Base-by-base conservation (phyloP, 352 stramenopile species). In the Globisporangium heterothallicum region DNA sequence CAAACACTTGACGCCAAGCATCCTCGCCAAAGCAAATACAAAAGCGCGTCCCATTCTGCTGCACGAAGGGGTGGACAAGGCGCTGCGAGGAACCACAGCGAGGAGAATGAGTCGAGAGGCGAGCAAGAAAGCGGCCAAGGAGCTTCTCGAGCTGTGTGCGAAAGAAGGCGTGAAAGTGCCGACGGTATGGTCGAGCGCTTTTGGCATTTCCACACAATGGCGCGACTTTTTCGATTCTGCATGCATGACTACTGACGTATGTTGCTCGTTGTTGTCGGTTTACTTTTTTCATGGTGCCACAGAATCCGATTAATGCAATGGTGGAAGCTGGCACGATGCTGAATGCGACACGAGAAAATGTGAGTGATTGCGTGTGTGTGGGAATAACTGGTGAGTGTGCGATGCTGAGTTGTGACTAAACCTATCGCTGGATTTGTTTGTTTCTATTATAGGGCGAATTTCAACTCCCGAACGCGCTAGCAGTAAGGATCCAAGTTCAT, bases 321-420 rank as follows among this genome's bases (percentile, higher is more conserved):
- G 73, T 94, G 13, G 78, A 83, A 46, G 83, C 83, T 25, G 83
- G 83, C 44, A 94, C 83, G 13, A 89, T 92, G 77, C 66, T 94
- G 14, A 94, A 91, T 48, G 73, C 83, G 38, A 92, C 83, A n/a
- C 78, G 75, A 43, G 79, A 90, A 25, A 50, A 88, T 29, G 83
- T 90, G 46, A 45, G 72, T 58, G 29, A 2, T 21, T 35, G 25
- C 5, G 25, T 22, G 6, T 34, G 32, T 13, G 4, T 46, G 13
- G 2, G 22, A 34, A 16, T 35, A 48, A 8, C n/a, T 58, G 2
- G 38, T 42, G 18, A 6, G 2, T 18, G 4, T n/a, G 18, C 19
- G 6, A 12, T 8, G 43, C 16, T 60, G 50, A 53, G 14, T n/a
- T n/a, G n/a, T n/a, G n/a, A n/a, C n/a, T n/a, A n/a, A n/a, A n/a